These are phyloP conservation scores for Hysterium pulicare DNA, from an alignment of 2,329 filamentous ascomycete genomes.

Conservation along the genomic window DNA sequence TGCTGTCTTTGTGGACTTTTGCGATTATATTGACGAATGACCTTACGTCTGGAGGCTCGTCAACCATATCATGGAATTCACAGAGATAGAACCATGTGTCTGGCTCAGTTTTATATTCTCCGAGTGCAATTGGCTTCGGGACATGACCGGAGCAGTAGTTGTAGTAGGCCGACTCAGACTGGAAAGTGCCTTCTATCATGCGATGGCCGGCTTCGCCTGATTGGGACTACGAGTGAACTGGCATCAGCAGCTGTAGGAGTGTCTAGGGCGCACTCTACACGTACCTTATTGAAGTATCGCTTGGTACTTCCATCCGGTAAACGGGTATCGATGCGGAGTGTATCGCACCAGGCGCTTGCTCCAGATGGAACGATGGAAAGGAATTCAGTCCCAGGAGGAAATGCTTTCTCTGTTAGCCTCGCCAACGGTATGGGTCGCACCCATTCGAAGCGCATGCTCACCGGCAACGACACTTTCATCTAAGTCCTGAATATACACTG, in stretches of 20 bases:
- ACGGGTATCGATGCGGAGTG: conserved; percentile 4
- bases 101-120: conserved; percentile 4
- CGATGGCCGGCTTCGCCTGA: conserved; percentile 5
- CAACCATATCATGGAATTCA: conserved; percentile 8
- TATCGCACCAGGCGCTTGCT: conserved; percentile 1
- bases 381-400: not conserved
- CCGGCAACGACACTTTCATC: conserved; percentile 9
- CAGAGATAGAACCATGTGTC: conserved; percentile 9
- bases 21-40: conserved; percentile 5
- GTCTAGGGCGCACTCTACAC: too few relatives aligned
- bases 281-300: conserved; percentile 10
- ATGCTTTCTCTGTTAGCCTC: conserved; percentile 4
- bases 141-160: conserved; percentile 4
- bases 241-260: not conserved
- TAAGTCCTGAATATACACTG: conserved; percentile 5
- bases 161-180: conserved; percentile 2
- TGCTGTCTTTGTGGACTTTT: conserved; percentile 7
- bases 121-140: conserved; percentile 8
- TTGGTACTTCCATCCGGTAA: conserved; percentile 3
- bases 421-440: not conserved
- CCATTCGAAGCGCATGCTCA: too few relatives aligned
- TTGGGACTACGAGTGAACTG: conserved; percentile 3
- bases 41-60: conserved; percentile 5
- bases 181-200: conserved; percentile 9
- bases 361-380: not conserved